phyloP scores from a whole-genome alignment of 2,329 filamentous ascomycete species.

The Lachnellula hyalina region DNA sequence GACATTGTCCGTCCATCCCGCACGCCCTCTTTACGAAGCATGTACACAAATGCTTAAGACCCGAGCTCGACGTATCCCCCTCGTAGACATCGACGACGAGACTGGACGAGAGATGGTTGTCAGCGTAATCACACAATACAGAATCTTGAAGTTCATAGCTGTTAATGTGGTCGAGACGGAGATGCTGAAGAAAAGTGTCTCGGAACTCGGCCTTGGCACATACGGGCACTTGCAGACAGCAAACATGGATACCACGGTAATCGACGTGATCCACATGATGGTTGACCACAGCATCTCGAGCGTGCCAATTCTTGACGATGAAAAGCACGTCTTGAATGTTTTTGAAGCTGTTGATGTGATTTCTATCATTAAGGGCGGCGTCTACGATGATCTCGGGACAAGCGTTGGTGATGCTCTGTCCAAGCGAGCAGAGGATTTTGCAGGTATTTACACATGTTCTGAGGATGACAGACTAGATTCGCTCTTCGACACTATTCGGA shows the following conservation, averaged over 20 bases:
- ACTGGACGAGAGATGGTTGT: constrained; percentile 89
- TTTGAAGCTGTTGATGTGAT: constrained; percentile 98
- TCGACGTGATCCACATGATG: constrained; percentile 90
- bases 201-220: constrained; percentile 78
- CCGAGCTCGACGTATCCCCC: constrained; percentile 84
- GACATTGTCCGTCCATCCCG: constrained; percentile 91
- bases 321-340: constrained; percentile 78
- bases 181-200: constrained; percentile 78
- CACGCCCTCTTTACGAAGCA: constrained; percentile 87
- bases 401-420: constrained; percentile 85
- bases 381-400: constrained; percentile 83
- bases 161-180: constrained; percentile 86
- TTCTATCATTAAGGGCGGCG: constrained; percentile 86
- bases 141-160: constrained; percentile 96
- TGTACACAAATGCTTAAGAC: constrained; percentile 92
- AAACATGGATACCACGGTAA: constrained; percentile 82
- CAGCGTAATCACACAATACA: constrained; percentile 95
- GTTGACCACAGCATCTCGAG: constrained; percentile 92
- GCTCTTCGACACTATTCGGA: constrained; percentile 94
- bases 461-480: constrained; percentile 88
- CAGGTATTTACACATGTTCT: constrained; percentile 94
- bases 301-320: constrained; percentile 82
- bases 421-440: constrained; percentile 83
- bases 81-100: constrained; percentile 91
- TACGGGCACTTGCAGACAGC: constrained; percentile 78